Evolutionary conservation across 2,329 filamentous ascomycete genomes (phyloP).

Genomic region (Akanthomyces uredinophilus): DNA sequence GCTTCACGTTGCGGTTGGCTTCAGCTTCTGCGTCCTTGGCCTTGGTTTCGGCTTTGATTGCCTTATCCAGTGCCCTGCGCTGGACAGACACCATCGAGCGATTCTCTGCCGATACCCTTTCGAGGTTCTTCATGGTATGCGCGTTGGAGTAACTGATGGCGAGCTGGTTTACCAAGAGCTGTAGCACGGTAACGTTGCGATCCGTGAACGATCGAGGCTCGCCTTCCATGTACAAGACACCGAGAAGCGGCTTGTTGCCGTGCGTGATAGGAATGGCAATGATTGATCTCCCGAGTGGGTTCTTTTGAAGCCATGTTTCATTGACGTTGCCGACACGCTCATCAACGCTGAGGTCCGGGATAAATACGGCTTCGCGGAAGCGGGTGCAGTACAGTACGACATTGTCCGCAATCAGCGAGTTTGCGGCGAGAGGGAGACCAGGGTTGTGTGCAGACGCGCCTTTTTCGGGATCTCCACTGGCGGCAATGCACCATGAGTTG

Average conservation of each 20-base stretch:
- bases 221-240: conserved; percentile 71
- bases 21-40: conserved; percentile 72
- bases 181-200: conserved; percentile 60
- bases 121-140: conserved; percentile 62
- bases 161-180: conserved; percentile 74
- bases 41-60: conserved; percentile 67
- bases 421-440: conserved; percentile 58
- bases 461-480: conserved; percentile 65
- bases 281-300: conserved; percentile 66
- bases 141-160: conserved; percentile 67
- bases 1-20: conserved; percentile 71
- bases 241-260: conserved; percentile 63
- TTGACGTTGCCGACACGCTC: conserved; percentile 74
- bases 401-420: conserved; percentile 67
- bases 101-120: conserved; percentile 74
- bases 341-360: conserved; percentile 67
- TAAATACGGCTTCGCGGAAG: conserved; percentile 70
- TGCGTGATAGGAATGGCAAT: conserved; percentile 78
- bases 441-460: conserved; percentile 63
- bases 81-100: conserved; percentile 73
- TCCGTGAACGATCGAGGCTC: conserved; percentile 73
- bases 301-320: conserved; percentile 61
- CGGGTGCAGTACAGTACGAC: conserved; percentile 72
- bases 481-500: conserved; percentile 61
- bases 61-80: conserved; percentile 66